Conservation (phyloP, 2,329 filamentous ascomycete genomes). For the Xylariaceae sp. region DNA sequence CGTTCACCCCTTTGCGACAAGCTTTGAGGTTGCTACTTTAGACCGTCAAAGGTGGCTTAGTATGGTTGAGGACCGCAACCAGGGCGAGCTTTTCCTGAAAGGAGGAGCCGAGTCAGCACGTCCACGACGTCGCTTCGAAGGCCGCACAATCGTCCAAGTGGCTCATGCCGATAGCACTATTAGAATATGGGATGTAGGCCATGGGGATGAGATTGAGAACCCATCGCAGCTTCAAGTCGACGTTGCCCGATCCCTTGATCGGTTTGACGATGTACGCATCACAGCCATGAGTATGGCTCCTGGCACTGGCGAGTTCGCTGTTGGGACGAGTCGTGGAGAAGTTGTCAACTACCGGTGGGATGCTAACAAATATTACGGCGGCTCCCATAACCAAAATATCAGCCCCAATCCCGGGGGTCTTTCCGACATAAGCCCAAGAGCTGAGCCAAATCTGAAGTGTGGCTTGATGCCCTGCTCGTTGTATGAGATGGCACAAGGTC, state of each 20-base stretch:
- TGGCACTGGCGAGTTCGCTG: slow-evolving; percentile 78
- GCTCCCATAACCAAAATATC: slow-evolving; percentile 49
- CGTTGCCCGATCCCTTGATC: slow-evolving; percentile 73
- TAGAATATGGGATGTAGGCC: slow-evolving; percentile 88
- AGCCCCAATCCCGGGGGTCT: slow-evolving; percentile 64
- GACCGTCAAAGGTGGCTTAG: slow-evolving; percentile 82
- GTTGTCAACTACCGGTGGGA: slow-evolving; percentile 84
- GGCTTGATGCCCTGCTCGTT: slow-evolving; percentile 76
- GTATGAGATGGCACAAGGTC: slow-evolving; percentile 77
- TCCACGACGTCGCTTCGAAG: slow-evolving; percentile 72
- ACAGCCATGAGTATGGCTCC: slow-evolving; percentile 75
- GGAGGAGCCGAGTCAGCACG: slow-evolving; percentile 72
- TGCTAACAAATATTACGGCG: slow-evolving; percentile 68
- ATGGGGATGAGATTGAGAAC: slow-evolving; percentile 92
- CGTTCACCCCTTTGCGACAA: slow-evolving; percentile 83
- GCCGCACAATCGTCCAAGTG: slow-evolving; percentile 78
- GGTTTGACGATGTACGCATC: slow-evolving; percentile 73
- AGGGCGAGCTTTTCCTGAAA: slow-evolving; percentile 71
- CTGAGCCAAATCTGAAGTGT: slow-evolving; percentile 70
- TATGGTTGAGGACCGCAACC: slow-evolving; percentile 77
- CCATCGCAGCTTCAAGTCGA: slow-evolving; percentile 77
- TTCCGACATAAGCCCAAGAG: slow-evolving; percentile 67
- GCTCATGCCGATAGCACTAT: slow-evolving; percentile 89
- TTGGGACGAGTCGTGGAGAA: slow-evolving; percentile 79
- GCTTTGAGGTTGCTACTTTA: slow-evolving; percentile 66